phyloP scores from a whole-genome alignment of 495 filamentous ascomycete species.

The Amphirosellinia nigrospora region DNA sequence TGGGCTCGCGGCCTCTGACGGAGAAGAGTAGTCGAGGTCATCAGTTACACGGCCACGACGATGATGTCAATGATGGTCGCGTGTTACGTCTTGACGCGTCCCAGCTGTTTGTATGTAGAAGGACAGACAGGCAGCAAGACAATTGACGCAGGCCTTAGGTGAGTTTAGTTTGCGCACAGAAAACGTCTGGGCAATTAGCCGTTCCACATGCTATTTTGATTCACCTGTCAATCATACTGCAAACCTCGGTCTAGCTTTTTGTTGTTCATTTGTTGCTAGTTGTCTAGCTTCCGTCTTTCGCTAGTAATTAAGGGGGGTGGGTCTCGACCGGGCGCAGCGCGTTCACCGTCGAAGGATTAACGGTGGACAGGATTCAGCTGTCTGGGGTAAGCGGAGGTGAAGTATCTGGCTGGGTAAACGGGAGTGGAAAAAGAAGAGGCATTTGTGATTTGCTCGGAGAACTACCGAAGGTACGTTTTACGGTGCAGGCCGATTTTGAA shows the following conservation, averaged over 20 bases:
- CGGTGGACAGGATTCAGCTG: neutral
- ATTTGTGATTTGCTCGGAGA: neutral
- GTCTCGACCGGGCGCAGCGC: neutral
- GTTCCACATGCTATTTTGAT: neutral
- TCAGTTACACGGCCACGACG: conserved; percentile 20
- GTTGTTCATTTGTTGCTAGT: conserved; percentile 1
- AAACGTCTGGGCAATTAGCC: neutral
- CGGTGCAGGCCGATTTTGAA: neutral
- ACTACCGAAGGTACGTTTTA: neutral
- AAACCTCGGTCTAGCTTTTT: neutral
- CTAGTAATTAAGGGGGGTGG: conserved; percentile 3
- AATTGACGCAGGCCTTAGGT: neutral
- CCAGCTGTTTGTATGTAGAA: neutral
- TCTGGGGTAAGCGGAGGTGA: neutral
- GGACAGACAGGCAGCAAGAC: neutral
- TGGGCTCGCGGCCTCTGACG: conserved; percentile 26
- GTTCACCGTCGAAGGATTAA: neutral
- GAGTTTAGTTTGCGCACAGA: neutral
- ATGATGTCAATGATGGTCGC: conserved; percentile 9
- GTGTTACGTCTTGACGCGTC: conserved; percentile 19
- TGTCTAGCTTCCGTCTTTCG: neutral
- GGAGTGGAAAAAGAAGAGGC: neutral
- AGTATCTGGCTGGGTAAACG: neutral
- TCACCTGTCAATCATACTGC: neutral
- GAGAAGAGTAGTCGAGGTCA: conserved; percentile 31